A percentile compares a stretch with the other conserved stretches of the same genome.
These are phyloP conservation scores for Leishmania amazonensis DNA, from an alignment of 208 protist species.

Conservation along the genomic window DNA sequence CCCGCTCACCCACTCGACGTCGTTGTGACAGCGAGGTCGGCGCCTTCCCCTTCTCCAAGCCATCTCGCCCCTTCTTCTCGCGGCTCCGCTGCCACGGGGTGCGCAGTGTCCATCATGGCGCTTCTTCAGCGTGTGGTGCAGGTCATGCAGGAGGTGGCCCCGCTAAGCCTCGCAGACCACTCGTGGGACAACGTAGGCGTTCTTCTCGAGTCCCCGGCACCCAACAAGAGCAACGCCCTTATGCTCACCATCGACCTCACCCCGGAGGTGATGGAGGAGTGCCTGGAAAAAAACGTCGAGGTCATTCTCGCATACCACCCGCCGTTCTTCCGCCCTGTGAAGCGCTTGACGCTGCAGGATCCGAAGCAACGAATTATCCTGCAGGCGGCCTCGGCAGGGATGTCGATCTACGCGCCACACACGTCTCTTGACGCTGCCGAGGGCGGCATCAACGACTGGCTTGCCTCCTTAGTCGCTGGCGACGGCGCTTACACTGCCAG, in stretches of 20 bases:
- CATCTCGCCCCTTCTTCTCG: not conserved
- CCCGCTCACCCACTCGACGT: not conserved
- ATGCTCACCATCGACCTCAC: slow-evolving; percentile 93
- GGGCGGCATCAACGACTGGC: slow-evolving; percentile 94
- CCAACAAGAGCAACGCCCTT: slow-evolving; percentile 52
- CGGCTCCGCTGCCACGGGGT: not conserved
- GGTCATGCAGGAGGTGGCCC: slow-evolving; percentile 84
- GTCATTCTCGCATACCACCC: slow-evolving; percentile 94
- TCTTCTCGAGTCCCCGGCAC: slow-evolving; percentile 86
- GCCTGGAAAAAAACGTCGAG: slow-evolving; percentile 51
- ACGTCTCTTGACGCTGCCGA: slow-evolving; percentile 82
- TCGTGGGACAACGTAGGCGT: slow-evolving; percentile 95
- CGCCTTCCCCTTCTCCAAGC: not conserved
- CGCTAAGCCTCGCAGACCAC: slow-evolving; percentile 84
- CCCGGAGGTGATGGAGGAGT: slow-evolving; percentile 89
- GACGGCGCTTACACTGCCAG: slow-evolving; percentile 2
- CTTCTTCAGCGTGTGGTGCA: slow-evolving; percentile 58
- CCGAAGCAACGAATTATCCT: slow-evolving; percentile 79
- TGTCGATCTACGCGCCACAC: slow-evolving; percentile 94
- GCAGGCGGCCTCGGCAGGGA: slow-evolving; percentile 59
- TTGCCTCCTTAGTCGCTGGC: slow-evolving; percentile 61
- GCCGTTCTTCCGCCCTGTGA: slow-evolving; percentile 83
- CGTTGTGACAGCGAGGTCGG: not conserved
- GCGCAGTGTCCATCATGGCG: slow-evolving; percentile 22
- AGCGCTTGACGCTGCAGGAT: slow-evolving; percentile 74